Conservation (phyloP, 2,329 filamentous ascomycete species). For the Sphaerulina populicola region DNA sequence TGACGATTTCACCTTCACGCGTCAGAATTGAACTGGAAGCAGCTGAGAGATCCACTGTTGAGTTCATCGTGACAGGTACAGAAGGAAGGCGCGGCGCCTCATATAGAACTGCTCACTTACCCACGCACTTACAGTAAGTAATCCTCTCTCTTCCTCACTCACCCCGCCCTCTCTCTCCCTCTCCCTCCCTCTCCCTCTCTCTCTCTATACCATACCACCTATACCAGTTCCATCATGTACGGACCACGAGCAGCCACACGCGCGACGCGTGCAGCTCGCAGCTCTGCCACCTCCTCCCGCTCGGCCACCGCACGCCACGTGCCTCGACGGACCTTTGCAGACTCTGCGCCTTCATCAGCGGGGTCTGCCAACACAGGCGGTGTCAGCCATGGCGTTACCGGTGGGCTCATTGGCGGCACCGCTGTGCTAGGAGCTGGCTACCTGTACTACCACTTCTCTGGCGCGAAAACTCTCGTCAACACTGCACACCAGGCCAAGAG, state of each 20-base stretch:
- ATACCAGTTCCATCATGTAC: slow-evolving; percentile 2
- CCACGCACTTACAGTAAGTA: background rate
- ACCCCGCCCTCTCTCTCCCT: too few species aligned
- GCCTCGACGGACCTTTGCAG: slow-evolving; percentile 13
- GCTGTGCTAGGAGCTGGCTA: slow-evolving; percentile 10
- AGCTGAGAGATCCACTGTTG: background rate
- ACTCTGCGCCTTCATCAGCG: slow-evolving; percentile 6
- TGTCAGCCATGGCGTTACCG: slow-evolving; percentile 7
- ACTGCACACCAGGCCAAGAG: slow-evolving; percentile 51
- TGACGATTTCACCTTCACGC: background rate
- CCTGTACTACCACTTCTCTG: slow-evolving; percentile 12
- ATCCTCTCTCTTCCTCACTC: too few species aligned
- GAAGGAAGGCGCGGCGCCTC: background rate
- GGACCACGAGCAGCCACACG: slow-evolving; percentile 14
- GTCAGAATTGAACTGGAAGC: background rate
- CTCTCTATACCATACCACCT: background rate
- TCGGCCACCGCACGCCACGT: background rate
- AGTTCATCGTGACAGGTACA: too few species aligned
- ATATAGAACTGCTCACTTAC: background rate
- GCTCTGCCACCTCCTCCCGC: background rate
- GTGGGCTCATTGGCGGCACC: slow-evolving; percentile 15
- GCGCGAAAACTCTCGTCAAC: slow-evolving; percentile 40
- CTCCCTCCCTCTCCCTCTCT: too few species aligned
- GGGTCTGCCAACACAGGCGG: background rate
- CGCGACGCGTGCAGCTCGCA: slow-evolving; percentile 11